Evolutionary conservation across 345 rosid genomes (phyloP), one percentile per base, ranked within the genome.

Genomic region (Brassica incana): DNA sequence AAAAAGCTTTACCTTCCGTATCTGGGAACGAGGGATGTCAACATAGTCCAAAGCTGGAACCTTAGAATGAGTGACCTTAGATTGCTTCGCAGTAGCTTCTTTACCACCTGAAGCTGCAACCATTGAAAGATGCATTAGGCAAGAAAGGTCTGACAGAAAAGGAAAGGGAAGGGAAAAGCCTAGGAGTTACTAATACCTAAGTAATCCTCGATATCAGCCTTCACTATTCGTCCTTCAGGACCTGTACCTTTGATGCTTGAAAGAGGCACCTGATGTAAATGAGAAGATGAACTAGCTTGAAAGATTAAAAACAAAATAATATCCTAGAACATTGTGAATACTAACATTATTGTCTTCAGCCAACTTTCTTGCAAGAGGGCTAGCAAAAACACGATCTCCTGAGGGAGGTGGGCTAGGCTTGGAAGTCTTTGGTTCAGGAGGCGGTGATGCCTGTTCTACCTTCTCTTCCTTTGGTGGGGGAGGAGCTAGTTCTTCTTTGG

Each of bases 201-300:
- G 85, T 88, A 93, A 62, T 93, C 99, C 71, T 95, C 99, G 63
- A 95, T 79, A 85, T 95, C 99, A 65, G 96, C 97, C 85, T 93
- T 95, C 76, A 92, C 89, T 69, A 95, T 90, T 72, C 71, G 85
- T 78, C 97, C 98, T 77, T 91, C 97, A 75, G 93, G 91, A 83
- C 98, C 99, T 6, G 99, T 91, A 78, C 99, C 99, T 79, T 88
- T 88, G 82, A 95, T 89, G 83, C 88, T 90, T 71, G 97, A 82
- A 65, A 95, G 95, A 50, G 90, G 70, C 70, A 91, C 92, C 99
- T 95, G 69, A 32, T 65, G 2, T 68, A 50, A 54, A 32, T 38
- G 48, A 71, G 12, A 64, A 14, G 72, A 66, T 65, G 14, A 74
- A 43, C 45, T 23, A 79, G 43, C 6, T 16, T 15, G 23, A 15